Percentiles rank a stretch among this genome's conserved stretches.
These are phyloP conservation scores for button mushroom (Agaricus bisporus) DNA, from an alignment of 768 basidiomycete genomes.

Conservation along the genomic window DNA sequence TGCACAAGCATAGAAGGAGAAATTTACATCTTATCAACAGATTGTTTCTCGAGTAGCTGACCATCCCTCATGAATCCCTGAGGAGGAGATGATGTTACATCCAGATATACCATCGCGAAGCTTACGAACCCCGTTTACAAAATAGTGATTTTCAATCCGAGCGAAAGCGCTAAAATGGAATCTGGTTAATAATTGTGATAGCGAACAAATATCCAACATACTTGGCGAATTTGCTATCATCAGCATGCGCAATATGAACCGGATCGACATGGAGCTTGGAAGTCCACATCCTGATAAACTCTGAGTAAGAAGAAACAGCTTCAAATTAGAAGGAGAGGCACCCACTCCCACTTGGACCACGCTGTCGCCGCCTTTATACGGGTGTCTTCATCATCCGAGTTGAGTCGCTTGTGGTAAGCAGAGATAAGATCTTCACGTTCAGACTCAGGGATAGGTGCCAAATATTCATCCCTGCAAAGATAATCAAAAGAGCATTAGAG, in stretches of 20 bases:
- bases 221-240: slow-evolving; percentile 73
- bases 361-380: slow-evolving; percentile 70
- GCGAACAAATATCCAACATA: slow-evolving; percentile 21
- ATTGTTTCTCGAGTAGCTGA: slow-evolving; percentile 76
- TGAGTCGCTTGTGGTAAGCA: slow-evolving; percentile 80
- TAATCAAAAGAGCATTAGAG: neutral
- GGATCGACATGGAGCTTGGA: slow-evolving; percentile 69
- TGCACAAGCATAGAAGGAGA: neutral
- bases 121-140: slow-evolving; percentile 62
- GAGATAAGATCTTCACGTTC: slow-evolving; percentile 76
- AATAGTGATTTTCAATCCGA: slow-evolving; percentile 87
- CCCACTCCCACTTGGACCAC: slow-evolving; percentile 91
- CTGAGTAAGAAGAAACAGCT: neutral
- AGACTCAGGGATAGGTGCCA: slow-evolving; percentile 72
- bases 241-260: slow-evolving; percentile 59
- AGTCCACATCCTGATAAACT: slow-evolving; percentile 67
- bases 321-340: slow-evolving; percentile 7
- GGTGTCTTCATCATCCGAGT: slow-evolving; percentile 60
- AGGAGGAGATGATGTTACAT: neutral
- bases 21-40: slow-evolving; percentile 81
- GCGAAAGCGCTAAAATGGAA: slow-evolving; percentile 65
- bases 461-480: slow-evolving; percentile 72
- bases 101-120: neutral
- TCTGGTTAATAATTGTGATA: neutral
- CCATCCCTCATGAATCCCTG: slow-evolving; percentile 87